These are phyloP conservation scores for Bremia lactucae DNA, from an alignment of 352 stramenopile species.

Conservation along the genomic window DNA sequence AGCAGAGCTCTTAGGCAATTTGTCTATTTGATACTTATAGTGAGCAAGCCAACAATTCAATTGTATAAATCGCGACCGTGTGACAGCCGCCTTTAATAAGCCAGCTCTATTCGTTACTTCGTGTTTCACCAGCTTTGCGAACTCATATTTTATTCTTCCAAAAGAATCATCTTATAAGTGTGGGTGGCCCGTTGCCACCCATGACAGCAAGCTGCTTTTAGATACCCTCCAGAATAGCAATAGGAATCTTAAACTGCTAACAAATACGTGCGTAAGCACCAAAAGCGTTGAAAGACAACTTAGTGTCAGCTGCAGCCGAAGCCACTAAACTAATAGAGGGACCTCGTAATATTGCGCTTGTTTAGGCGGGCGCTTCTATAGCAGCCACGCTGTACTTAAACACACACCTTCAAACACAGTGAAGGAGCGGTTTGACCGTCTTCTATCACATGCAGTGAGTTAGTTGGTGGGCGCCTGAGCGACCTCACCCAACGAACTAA, in stretches of 20 bases:
- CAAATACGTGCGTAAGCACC: slow-evolving; percentile 92
- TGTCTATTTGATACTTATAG: slow-evolving; percentile 95
- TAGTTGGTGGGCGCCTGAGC: too few relatives aligned
- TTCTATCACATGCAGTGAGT: too few relatives aligned
- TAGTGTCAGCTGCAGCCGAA: slow-evolving; percentile 87
- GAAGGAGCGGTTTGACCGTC: too few relatives aligned
- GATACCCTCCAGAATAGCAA: slow-evolving; percentile 96
- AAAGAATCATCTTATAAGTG: slow-evolving; percentile 94
- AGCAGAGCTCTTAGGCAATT: slow-evolving; percentile 95
- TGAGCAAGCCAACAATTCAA: slow-evolving; percentile 81
- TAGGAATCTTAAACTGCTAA: slow-evolving; percentile 98
- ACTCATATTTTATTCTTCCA: slow-evolving; percentile 88
- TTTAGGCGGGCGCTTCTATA: slow-evolving; percentile 99
- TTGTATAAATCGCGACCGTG: slow-evolving; percentile 85
- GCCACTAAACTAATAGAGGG: slow-evolving; percentile 94
- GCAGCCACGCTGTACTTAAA: slow-evolving; percentile 90
- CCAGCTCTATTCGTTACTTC: slow-evolving; percentile 86
- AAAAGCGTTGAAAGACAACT: slow-evolving; percentile 87
- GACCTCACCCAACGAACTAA: too few relatives aligned
- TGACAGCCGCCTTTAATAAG: slow-evolving; percentile 86
- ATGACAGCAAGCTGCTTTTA: slow-evolving; percentile 93
- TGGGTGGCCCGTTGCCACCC: slow-evolving; percentile 90
- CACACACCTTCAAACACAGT: slow-evolving; percentile 93
- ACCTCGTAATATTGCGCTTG: slow-evolving; percentile 95
- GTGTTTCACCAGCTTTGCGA: slow-evolving; percentile 92